Evolutionary conservation across 495 filamentous ascomycete genomes (phyloP), one percentile per base, ranked within the genome.

Genomic region (Podospora didyma): DNA sequence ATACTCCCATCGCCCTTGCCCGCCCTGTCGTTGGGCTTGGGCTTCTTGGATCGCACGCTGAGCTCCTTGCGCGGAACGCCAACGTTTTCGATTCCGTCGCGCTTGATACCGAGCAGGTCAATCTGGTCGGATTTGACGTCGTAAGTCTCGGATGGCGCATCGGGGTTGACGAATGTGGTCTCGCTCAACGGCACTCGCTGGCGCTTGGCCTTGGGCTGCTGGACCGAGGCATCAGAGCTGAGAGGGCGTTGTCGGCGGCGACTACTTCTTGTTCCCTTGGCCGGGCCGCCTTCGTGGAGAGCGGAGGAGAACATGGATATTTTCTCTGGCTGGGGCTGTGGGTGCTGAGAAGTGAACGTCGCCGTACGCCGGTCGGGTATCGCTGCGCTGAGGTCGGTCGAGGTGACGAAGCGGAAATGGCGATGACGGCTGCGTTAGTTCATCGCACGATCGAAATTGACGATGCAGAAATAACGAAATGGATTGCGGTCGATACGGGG

Each of bases 281-380:
- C 70, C 6, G 74, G 67, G 57, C 78, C 68, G 63, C 73, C 72
- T 54, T 74, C 70, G 54, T 69, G 64, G 53, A 74, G 63, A 51
- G 80, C 68, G 55, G 84, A 76, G 28, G 84, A 82, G 67, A 89
- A 89, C 86, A 89, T 89, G n/a, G n/a, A n/a, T n/a, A n/a, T 62
- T 61, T 44, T 34, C 45, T 61, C 22, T 46, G 39, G 22, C n/a
- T 57, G 24, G 35, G 41, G 19, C 60, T 59, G 65, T 60, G 58
- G 31, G 51, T 31, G 45, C 35, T 26, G 16, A n/a, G 45, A 22
- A 9, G 45, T 14, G 45, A 47, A 16, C 45, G 45, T 47, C 45
- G 12, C 41, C 41, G 3, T 20, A 4, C 14, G 45, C 45, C 20
- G 45, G 20, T 47, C 39, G 39, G 39, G 39, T 47, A 6, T 31